Evolutionary conservation across 2,329 filamentous ascomycete genomes (phyloP).

Genomic region (Ascomycota sp.): DNA sequence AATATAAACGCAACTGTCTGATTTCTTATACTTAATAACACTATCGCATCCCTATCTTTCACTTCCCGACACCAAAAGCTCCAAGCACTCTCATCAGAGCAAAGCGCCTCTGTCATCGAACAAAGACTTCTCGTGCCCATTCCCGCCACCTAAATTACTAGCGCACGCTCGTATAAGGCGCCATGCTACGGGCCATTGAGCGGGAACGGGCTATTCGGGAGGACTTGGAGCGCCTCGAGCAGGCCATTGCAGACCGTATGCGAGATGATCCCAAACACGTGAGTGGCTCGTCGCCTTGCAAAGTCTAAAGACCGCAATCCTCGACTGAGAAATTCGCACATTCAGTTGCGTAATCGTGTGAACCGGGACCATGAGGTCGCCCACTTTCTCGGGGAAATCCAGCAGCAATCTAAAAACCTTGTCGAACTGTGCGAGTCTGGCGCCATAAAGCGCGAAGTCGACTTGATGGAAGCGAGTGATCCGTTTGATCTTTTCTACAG

Average conservation of each 20-base stretch:
- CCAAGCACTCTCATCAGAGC: no score
- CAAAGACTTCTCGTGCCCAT: no score
- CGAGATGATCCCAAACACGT: conserved; percentile 77
- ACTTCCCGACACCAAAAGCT: no score
- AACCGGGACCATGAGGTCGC: conserved; percentile 83
- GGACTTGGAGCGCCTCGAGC: conserved; percentile 88
- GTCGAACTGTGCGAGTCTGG: conserved; percentile 65
- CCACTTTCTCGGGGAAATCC: conserved; percentile 70
- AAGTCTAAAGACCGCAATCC: neutral
- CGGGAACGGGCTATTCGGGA: conserved; percentile 88
- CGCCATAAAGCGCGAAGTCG: conserved; percentile 56
- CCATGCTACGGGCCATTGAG: conserved; percentile 60
- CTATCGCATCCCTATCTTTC: no score
- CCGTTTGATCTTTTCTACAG: conserved; percentile 83
- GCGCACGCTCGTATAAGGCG: neutral
- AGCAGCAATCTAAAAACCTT: conserved; percentile 63
- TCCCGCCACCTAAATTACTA: neutral
- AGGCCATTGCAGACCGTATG: conserved; percentile 77
- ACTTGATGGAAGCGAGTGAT: conserved; percentile 66
- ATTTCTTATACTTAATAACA: no score
- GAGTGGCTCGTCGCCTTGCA: conserved; percentile 16
- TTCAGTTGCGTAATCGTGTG: conserved; percentile 44
- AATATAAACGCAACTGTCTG: no score
- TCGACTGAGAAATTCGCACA: neutral
- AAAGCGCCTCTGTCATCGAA: no score